Percentiles rank a stretch among this genome's conserved stretches.
These are phyloP conservation scores for Vanrija humicola DNA, from an alignment of 1,284 basidiomycete genomes.

Conservation along the genomic window DNA sequence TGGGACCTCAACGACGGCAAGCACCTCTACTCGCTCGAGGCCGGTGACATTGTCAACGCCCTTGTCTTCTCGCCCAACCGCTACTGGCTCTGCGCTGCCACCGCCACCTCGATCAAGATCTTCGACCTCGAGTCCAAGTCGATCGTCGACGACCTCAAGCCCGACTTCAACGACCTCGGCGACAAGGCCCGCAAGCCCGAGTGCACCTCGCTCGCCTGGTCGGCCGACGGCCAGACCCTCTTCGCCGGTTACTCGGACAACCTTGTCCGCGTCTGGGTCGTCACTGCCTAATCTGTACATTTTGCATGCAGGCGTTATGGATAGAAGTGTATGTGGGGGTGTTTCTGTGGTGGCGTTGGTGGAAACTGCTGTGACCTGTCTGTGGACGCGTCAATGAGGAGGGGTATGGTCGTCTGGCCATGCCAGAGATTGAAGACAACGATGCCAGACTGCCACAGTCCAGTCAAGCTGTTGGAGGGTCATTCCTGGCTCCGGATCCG, in stretches of 20 bases:
- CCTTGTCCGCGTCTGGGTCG: conserved; percentile 86
- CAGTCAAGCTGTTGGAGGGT: no score
- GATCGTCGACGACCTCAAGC: conserved; percentile 93
- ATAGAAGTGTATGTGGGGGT: conserved; percentile 1
- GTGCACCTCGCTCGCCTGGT: conserved; percentile 98
- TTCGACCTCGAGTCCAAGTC: conserved; percentile 99
- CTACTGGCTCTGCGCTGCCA: conserved; percentile 99
- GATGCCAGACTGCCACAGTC: no score
- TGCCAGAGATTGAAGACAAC: no score
- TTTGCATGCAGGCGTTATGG: conserved; percentile 20
- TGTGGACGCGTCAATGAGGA: no score
- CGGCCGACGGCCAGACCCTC: conserved; percentile 93
- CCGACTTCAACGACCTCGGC: conserved; percentile 72
- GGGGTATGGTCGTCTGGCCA: no score
- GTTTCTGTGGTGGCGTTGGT: no score
- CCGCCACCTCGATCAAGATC: conserved; percentile 97
- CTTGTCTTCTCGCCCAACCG: conserved; percentile 99
- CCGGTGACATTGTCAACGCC: conserved; percentile 97
- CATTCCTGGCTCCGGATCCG: no score
- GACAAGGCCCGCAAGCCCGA: conserved; percentile 83
- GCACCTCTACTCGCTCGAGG: conserved; percentile 99
- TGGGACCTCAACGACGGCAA: conserved; percentile 99
- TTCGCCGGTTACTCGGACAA: conserved; percentile 94
- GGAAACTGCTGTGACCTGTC: no score
- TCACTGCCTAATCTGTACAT: conserved; percentile 52